Evolutionary conservation across 129 eudicot species (phyloP), one percentile per base, ranked within the genome.

Genomic region (Escallonia herrerae): DNA sequence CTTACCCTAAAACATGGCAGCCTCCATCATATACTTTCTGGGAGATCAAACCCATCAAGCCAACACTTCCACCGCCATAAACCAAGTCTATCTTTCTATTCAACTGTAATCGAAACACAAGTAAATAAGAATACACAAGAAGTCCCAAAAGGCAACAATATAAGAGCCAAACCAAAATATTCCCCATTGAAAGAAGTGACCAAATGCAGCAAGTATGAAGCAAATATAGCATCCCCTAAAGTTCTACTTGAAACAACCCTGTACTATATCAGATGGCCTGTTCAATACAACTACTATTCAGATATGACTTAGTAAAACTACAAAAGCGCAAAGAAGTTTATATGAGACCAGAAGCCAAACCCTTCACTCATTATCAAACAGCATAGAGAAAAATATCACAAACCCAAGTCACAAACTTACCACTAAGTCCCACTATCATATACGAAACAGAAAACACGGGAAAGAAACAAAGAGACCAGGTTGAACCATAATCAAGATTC

Each of bases 31-130:
- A 79, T 14, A 83, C 96, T 77, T 80, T 83, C 77, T 81, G 87
- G 54, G 96, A 87, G 42, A 91, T 76, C 74, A 85, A 74, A 43
- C 97, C 97, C 97, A 91, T 91, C 69, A 91, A 69, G 56, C 97
- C 97, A 79, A 91, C 79, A 85, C 97, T 91, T 71, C 97, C 97
- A 65, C 96, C 97, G 59, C 97, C 97, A 79, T 91, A 91, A 11
- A 91, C 97, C 86, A 91, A 83, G 75, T 85, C 71, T 68, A 91
- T 87, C 83, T 87, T 91, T 81, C 96, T 83, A 58, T 74, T 70
- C 58, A 87, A 89, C 97, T 91, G 75, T 38, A 64, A 58, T 64
- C 62, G 66, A 45, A 59, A 72, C 15, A 8, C 53, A 59, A 12
- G 48, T 14, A 33, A 49, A 42, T 71, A 57, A 46, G 33, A 22